phyloP scores from a whole-genome alignment of 164 flowering plant species.

The Echeveria elegans region DNA sequence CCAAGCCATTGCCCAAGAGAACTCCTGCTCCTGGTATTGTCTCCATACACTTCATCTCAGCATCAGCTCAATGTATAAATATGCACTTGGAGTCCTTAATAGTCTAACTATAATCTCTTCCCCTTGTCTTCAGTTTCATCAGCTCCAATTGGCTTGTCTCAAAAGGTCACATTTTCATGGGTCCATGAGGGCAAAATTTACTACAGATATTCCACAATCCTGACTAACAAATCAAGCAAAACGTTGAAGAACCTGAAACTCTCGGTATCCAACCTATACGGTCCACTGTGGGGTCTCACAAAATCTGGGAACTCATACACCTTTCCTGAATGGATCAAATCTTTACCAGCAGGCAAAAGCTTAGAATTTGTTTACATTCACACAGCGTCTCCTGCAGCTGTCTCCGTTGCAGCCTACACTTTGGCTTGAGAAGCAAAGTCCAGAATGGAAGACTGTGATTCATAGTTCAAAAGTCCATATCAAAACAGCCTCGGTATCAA shows the following conservation, averaged over 20 bases:
- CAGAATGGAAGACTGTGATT: background rate
- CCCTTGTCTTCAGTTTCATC: slow-evolving; percentile 29
- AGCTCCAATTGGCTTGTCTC: slow-evolving; percentile 35
- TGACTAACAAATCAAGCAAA: slow-evolving; percentile 62
- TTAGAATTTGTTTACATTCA: slow-evolving; percentile 77
- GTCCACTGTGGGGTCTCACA: slow-evolving; percentile 82
- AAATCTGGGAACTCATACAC: slow-evolving; percentile 29
- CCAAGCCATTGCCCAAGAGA: slow-evolving; percentile 25
- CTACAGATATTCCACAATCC: slow-evolving; percentile 60
- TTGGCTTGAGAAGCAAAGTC: slow-evolving; percentile 25
- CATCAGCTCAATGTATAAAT: background rate
- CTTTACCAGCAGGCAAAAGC: slow-evolving; percentile 57
- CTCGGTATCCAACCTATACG: slow-evolving; percentile 59
- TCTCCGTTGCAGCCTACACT: slow-evolving; percentile 48
- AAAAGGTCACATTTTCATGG: slow-evolving; percentile 64
- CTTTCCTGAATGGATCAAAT: slow-evolving; percentile 55
- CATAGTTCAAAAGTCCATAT: no score
- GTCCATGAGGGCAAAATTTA: slow-evolving; percentile 44
- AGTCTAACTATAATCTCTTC: slow-evolving; percentile 18
- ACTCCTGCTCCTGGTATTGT: slow-evolving; percentile 46
- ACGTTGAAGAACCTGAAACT: slow-evolving; percentile 51
- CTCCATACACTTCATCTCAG: background rate
- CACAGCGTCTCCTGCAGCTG: slow-evolving; percentile 46
- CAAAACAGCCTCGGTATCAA: no score
- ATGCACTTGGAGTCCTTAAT: slow-evolving; percentile 2